phyloP scores from a whole-genome alignment of 352 stramenopile species.

The Phytophthora lateralis region DNA sequence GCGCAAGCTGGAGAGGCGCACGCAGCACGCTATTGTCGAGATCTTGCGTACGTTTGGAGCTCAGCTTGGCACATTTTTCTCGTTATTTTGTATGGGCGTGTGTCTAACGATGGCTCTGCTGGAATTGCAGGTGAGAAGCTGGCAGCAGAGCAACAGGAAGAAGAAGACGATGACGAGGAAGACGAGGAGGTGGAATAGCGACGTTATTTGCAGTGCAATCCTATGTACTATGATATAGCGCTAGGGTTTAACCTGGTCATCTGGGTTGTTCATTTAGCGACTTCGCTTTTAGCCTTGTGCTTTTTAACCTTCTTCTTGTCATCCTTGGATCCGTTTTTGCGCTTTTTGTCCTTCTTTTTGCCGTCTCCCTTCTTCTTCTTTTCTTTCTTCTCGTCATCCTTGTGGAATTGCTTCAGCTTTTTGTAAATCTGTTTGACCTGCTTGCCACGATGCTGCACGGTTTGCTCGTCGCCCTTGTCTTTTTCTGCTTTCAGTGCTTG shows the following conservation, averaged over 20 bases:
- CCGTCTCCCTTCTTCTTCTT: conserved; percentile 70
- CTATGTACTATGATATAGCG: conserved; percentile 33
- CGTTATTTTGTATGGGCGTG: not conserved
- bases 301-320: conserved; percentile 61
- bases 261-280: conserved; percentile 2
- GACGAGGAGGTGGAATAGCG: conserved; percentile 2
- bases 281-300: conserved; percentile 40
- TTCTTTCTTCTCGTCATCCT: conserved; percentile 63
- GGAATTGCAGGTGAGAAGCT: conserved; percentile 75
- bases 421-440: conserved; percentile 88
- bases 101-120: not conserved
- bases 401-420: conserved; percentile 86
- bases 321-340: conserved; percentile 70
- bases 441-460: conserved; percentile 50
- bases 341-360: conserved; percentile 77
- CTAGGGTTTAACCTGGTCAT: conserved; percentile 6
- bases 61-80: not conserved
- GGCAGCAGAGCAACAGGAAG: conserved; percentile 69
- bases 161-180: conserved; percentile 39
- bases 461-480: conserved; percentile 38
- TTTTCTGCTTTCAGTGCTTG: conserved; percentile 43
- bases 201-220: conserved; percentile 21
- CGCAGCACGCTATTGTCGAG: conserved; percentile 86
- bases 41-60: conserved; percentile 74
- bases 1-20: conserved; percentile 86